These are phyloP conservation scores for Asterionellopsis glacialis DNA, from an alignment of 108 stramenopile species.

Conservation along the genomic window DNA sequence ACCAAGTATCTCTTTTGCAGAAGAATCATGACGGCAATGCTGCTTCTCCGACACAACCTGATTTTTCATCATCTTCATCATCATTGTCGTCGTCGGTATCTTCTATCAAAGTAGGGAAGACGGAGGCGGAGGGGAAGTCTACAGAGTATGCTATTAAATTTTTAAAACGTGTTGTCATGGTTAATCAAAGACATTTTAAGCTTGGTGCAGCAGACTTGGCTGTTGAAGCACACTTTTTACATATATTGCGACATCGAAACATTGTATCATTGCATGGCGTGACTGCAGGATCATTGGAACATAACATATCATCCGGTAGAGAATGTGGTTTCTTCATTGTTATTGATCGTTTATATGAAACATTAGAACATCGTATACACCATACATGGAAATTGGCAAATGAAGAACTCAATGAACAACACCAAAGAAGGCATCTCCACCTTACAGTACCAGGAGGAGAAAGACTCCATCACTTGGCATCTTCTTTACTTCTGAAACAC, in stretches of 20 bases:
- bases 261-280: conserved; percentile 57
- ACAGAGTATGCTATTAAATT: conserved; percentile 42
- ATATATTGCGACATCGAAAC: conserved; percentile 51
- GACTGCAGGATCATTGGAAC: conserved; percentile 34
- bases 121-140: conserved; percentile 15
- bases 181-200: conserved; percentile 31
- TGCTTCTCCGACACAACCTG: too few species aligned
- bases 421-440: too few species aligned
- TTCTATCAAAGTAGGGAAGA: conserved; percentile 3
- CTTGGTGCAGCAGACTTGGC: conserved; percentile 65
- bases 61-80: too few species aligned
- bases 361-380: conserved; percentile 42
- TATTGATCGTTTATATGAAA: conserved; percentile 53
- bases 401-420: too few species aligned
- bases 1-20: conserved; percentile 17
- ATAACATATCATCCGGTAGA: conserved; percentile 8
- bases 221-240: conserved; percentile 59
- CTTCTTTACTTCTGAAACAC: too few species aligned
- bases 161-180: conserved; percentile 26
- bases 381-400: conserved; percentile 1
- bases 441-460: too few species aligned
- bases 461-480: too few species aligned
- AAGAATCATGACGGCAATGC: neutral
- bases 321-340: conserved; percentile 65
- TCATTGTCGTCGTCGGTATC: neutral